phyloP scores from a whole-genome alignment of 139 green algal genomes.

The Coccomyxa sp. region DNA sequence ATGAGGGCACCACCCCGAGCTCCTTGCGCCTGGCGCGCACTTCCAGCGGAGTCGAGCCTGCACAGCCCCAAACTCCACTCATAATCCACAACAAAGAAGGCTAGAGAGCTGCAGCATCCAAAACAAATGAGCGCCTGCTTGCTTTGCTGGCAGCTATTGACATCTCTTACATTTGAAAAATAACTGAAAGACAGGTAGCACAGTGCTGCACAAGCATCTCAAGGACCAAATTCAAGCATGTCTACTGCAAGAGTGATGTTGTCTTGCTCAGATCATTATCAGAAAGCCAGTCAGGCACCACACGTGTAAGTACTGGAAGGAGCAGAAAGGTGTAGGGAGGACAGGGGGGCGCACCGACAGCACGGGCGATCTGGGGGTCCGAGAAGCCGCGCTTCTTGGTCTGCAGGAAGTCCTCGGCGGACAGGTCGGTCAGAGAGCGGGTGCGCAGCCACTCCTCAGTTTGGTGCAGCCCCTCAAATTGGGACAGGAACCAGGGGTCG shows the following conservation, averaged over 20 bases:
- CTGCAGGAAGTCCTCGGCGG: slow-evolving; percentile 67
- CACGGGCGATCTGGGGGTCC: slow-evolving; percentile 82
- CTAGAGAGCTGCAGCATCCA: too few species aligned
- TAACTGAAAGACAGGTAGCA: too few species aligned
- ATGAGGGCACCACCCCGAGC: slow-evolving; percentile 72
- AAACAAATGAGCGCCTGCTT: not conserved
- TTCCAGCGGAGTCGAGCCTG: slow-evolving; percentile 35
- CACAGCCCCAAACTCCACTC: not conserved
- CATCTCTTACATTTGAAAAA: too few species aligned
- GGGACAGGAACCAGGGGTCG: slow-evolving; percentile 94
- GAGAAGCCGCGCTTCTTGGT: slow-evolving; percentile 86
- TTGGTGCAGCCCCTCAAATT: slow-evolving; percentile 59
- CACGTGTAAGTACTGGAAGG: too few species aligned
- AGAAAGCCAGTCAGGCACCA: too few species aligned
- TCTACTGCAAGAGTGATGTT: too few species aligned
- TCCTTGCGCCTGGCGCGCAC: slow-evolving; percentile 61
- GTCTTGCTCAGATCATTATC: too few species aligned
- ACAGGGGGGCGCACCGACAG: not conserved
- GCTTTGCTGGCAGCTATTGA: not conserved
- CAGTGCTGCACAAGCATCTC: too few species aligned
- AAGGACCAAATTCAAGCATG: too few species aligned
- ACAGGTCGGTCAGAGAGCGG: slow-evolving; percentile 65
- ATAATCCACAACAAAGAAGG: too few species aligned
- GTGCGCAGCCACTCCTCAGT: slow-evolving; percentile 76
- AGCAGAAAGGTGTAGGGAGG: too few species aligned